phyloP scores from a whole-genome alignment of 2,329 filamentous ascomycete genomes.

The Cladophialophora psammophila region DNA sequence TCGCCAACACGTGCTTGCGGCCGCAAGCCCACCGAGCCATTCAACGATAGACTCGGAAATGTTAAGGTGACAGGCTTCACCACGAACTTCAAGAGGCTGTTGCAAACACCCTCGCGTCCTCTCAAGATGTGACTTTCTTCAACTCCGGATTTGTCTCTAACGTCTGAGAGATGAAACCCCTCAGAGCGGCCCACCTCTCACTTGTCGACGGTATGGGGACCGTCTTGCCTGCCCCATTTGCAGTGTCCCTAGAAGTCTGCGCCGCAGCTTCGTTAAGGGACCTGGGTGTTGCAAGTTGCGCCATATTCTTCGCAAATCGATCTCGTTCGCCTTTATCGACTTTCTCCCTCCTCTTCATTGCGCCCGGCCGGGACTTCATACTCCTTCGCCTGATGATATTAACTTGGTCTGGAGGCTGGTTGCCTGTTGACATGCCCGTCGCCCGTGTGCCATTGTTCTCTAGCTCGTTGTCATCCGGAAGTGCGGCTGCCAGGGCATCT shows the following conservation, averaged over 20 bases:
- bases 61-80: neutral
- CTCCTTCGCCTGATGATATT: conserved; percentile 79
- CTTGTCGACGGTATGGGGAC: conserved; percentile 52
- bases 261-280: neutral
- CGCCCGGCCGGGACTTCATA: conserved; percentile 76
- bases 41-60: neutral
- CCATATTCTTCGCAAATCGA: conserved; percentile 83
- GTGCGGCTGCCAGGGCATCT: conserved; percentile 77
- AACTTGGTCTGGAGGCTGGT: conserved; percentile 52
- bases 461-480: conserved; percentile 68
- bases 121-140: conserved; percentile 26
- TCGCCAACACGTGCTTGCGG: neutral
- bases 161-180: conserved; percentile 82
- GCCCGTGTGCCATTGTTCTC: conserved; percentile 54
- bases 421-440: conserved; percentile 40
- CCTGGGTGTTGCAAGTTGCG: conserved; percentile 61
- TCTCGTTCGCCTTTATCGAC: conserved; percentile 82
- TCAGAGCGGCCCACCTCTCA: conserved; percentile 79
- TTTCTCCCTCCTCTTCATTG: conserved; percentile 81
- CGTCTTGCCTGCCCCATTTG: neutral
- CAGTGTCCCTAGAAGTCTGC: neutral
- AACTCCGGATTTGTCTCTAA: conserved; percentile 73
- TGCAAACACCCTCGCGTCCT: neutral
- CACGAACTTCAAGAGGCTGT: neutral
- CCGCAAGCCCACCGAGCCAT: neutral